Conservation (phyloP, 148 eudicot genomes). For the Vaccinium corymbosum region DNA sequence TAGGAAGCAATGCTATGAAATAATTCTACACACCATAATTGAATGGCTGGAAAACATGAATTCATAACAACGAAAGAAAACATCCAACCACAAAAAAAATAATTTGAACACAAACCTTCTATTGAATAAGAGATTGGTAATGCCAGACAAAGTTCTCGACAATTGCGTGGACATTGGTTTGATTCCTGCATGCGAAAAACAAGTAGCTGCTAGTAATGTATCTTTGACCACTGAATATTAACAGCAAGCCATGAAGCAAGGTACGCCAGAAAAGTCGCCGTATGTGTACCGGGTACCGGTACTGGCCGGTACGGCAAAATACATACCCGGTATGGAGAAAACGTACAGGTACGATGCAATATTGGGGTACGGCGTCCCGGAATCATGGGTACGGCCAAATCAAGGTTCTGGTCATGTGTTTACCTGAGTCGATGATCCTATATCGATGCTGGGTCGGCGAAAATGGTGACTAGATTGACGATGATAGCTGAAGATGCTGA, state of each 20-base stretch:
- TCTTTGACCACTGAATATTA: neutral
- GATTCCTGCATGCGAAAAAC: slow-evolving; percentile 40
- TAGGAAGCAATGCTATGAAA: neutral
- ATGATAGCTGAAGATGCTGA: no score
- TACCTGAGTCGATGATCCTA: no score
- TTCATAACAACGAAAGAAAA: neutral
- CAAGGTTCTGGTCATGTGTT: no score
- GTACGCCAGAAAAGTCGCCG: no score
- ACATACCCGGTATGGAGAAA: no score
- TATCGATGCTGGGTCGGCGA: no score
- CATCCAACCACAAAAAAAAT: neutral
- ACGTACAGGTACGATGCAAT: no score
- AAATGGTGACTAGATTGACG: no score
- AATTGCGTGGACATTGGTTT: slow-evolving; percentile 51
- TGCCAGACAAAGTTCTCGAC: slow-evolving; percentile 53
- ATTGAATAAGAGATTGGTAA: slow-evolving; percentile 68
- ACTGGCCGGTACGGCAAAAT: no score
- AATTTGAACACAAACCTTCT: slow-evolving; percentile 43
- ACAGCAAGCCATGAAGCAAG: neutral
- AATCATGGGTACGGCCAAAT: no score
- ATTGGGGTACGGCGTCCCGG: no score
- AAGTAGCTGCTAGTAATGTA: neutral
- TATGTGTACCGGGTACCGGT: no score
- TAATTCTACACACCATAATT: neutral
- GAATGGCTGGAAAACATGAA: neutral